Percentiles rank a stretch among this genome's conserved stretches.
phyloP scores from a whole-genome alignment of 176 grass and related monocot genomes.

The Melocanna baccifera region DNA sequence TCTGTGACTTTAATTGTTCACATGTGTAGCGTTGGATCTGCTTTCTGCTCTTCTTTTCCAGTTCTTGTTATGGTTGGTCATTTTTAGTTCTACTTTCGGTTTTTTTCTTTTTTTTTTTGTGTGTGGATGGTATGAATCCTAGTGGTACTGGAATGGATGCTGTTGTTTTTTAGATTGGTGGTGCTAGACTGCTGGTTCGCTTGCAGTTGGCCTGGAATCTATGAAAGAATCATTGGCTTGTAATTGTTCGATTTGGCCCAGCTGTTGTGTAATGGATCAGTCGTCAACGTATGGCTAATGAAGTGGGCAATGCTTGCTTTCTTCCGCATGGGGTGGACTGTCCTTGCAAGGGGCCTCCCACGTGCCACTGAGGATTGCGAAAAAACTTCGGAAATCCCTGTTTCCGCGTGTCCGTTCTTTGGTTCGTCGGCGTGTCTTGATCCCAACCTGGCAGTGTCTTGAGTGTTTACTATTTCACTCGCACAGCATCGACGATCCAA shows the following conservation, averaged over 20 bases:
- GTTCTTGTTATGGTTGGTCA: neutral
- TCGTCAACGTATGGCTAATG: too few relatives aligned
- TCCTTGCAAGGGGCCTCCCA: too few relatives aligned
- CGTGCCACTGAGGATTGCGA: too few relatives aligned
- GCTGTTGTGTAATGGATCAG: too few relatives aligned
- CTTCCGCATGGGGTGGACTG: too few relatives aligned
- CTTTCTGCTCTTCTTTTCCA: neutral
- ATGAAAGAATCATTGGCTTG: neutral
- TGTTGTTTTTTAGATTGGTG: neutral
- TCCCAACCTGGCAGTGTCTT: too few relatives aligned
- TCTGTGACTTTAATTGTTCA: conserved; percentile 12
- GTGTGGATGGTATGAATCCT: neutral
- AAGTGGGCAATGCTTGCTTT: neutral
- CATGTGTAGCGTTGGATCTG: conserved; percentile 15
- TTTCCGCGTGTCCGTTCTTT: too few relatives aligned
- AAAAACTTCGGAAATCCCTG: too few relatives aligned
- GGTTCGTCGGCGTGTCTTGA: too few relatives aligned
- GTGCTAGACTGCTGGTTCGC: conserved; percentile 7
- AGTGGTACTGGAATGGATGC: neutral
- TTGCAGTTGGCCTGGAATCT: neutral
- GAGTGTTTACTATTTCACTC: too few relatives aligned
- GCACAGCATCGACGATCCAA: too few relatives aligned
- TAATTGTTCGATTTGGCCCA: neutral
- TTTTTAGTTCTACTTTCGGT: neutral
- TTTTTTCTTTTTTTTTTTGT: neutral